Percentiles rank a stretch among this genome's conserved stretches.
These are phyloP conservation scores for Corylus avellana DNA, from an alignment of 306 rosid genomes.

Conservation along the genomic window DNA sequence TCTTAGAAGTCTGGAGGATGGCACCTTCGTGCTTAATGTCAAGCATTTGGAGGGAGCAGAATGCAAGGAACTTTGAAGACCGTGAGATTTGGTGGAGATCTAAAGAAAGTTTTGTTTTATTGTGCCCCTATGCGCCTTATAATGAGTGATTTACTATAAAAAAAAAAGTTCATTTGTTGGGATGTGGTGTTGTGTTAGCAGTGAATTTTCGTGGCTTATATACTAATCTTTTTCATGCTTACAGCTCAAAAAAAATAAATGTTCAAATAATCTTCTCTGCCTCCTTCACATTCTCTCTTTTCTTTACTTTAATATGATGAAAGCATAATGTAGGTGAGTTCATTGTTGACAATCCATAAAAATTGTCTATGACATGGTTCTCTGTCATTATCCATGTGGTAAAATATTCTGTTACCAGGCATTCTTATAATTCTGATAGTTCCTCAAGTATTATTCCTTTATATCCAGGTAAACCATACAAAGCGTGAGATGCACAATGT, in stretches of 20 bases:
- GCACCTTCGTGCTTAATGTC: no score
- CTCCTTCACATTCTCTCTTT: background rate
- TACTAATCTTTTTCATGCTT: background rate
- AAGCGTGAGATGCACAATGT: conserved; percentile 95
- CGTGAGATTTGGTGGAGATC: no score
- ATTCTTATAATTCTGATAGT: conserved; percentile 15
- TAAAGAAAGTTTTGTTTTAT: no score
- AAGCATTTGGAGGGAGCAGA: no score
- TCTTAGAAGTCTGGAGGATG: no score
- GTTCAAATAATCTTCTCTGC: background rate
- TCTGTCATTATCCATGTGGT: conserved; percentile 18
- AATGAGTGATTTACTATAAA: no score
- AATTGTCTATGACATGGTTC: conserved; percentile 11
- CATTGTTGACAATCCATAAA: background rate
- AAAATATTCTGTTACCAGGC: conserved; percentile 6
- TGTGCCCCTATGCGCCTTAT: no score
- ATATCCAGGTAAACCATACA: conserved; percentile 80
- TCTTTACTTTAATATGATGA: background rate
- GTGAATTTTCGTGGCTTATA: background rate
- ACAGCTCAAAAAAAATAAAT: background rate
- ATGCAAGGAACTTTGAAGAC: no score
- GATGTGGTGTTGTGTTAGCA: background rate
- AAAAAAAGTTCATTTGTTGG: background rate
- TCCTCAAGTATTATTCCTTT: conserved; percentile 20
- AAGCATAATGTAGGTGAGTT: background rate